A percentile compares a stretch with the other conserved stretches of the same genome.
phyloP scores from a whole-genome alignment of 345 rosid species.

The Barbarea vulgaris region DNA sequence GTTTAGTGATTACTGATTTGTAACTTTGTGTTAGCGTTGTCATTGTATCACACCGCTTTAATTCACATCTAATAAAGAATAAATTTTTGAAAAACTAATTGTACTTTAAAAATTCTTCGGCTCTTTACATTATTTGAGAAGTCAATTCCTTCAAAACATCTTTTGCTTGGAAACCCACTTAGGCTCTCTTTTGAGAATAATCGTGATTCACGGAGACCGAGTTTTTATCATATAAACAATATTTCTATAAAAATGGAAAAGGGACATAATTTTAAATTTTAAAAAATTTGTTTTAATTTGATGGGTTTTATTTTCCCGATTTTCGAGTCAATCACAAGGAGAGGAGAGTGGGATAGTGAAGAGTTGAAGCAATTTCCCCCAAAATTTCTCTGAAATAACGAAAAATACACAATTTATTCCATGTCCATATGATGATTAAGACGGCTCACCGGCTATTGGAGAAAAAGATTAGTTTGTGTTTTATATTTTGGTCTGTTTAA shows the following conservation, averaged over 20 bases:
- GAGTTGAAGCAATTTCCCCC: slow-evolving; percentile 27
- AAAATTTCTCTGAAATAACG: slow-evolving; percentile 32
- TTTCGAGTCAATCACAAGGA: not conserved
- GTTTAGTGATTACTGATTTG: not conserved
- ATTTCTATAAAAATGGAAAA: not conserved
- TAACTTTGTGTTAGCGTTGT: not conserved
- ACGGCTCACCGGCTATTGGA: slow-evolving; percentile 8
- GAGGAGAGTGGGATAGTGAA: not conserved
- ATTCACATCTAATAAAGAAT: not conserved
- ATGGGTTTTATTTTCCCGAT: not conserved
- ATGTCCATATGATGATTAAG: slow-evolving; percentile 35
- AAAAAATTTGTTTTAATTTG: not conserved
- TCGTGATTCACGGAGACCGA: not conserved
- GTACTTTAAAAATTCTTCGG: not conserved
- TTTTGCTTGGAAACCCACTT: slow-evolving; percentile 20
- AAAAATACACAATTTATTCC: slow-evolving; percentile 1
- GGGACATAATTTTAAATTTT: not conserved
- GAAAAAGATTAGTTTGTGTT: not conserved
- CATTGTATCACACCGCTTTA: not conserved
- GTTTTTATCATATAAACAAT: not conserved
- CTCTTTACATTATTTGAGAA: not conserved
- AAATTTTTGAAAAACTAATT: not conserved
- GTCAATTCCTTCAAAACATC: slow-evolving; percentile 4
- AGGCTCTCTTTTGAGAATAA: not conserved
- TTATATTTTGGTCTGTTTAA: not conserved